phyloP scores from a whole-genome alignment of 176 grass and related monocot genomes.

The Miscanthus lutarioriparius region DNA sequence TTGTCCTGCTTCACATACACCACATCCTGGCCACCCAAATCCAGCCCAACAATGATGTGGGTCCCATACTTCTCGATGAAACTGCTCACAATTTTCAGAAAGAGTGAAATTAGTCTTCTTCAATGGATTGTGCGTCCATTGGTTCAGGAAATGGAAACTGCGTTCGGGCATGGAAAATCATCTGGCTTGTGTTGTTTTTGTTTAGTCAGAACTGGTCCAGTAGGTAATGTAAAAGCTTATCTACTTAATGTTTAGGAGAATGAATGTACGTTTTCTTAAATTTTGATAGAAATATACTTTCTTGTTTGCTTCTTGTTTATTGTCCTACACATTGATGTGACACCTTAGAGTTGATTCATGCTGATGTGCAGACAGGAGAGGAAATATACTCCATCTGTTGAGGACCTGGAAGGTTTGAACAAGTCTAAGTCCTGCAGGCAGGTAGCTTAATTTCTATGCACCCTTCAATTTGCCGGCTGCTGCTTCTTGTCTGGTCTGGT shows the following conservation, averaged over 20 bases:
- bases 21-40: constrained; percentile 88
- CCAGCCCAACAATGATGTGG: constrained; percentile 71
- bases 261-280: too few relatives aligned
- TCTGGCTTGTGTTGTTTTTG: not conserved
- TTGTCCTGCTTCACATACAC: constrained; percentile 86
- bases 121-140: not conserved
- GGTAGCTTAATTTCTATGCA: not conserved
- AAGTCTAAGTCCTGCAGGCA: constrained; percentile 17
- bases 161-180: not conserved
- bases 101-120: not conserved
- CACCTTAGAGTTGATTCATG: not conserved
- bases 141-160: not conserved
- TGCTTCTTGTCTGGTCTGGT: not conserved
- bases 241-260: too few relatives aligned
- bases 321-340: not conserved
- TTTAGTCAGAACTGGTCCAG: not conserved
- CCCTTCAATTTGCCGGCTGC: not conserved
- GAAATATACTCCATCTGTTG: not conserved
- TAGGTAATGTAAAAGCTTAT: too few relatives aligned
- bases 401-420: constrained; percentile 31
- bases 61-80: constrained; percentile 92
- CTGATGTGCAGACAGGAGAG: not conserved
- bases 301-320: not conserved
- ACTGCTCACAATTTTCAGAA: constrained; percentile 31
- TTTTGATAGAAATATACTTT: not conserved